A percentile compares a stretch with the other conserved stretches of the same genome.
Conservation (phyloP, 1,284 basidiomycete genomes). For the Sanguinoderma infundibulare region DNA sequence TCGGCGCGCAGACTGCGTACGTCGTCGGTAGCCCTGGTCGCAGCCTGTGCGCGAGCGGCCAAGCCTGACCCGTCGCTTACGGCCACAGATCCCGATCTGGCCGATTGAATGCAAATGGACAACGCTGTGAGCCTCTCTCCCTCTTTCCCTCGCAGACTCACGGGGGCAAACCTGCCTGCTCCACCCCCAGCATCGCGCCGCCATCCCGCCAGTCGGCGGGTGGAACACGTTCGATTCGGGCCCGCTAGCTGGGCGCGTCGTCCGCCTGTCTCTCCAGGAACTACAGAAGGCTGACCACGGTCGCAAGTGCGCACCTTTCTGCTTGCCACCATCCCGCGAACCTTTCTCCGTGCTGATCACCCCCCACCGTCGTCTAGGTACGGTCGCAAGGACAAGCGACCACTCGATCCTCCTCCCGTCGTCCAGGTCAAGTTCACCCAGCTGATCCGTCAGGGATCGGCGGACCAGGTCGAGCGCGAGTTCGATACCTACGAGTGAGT, state of each 20-base stretch:
- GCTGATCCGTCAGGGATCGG: constrained; percentile 33
- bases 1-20: not conserved
- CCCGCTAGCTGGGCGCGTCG: constrained; percentile 9
- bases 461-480: constrained; percentile 39
- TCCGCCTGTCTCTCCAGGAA: constrained; percentile 19
- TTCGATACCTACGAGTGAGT: constrained; percentile 45
- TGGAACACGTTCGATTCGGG: constrained; percentile 3
- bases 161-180: not conserved
- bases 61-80: not conserved
- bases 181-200: not conserved
- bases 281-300: constrained; percentile 24
- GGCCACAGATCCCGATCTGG: constrained; percentile 3
- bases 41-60: not conserved
- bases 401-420: constrained; percentile 48
- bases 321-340: not conserved
- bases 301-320: constrained; percentile 17
- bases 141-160: not conserved
- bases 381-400: constrained; percentile 42
- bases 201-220: not conserved
- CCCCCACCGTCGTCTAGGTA: constrained; percentile 33
- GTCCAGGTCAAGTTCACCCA: constrained; percentile 36
- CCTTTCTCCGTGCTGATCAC: not conserved
- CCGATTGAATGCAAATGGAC: constrained; percentile 5
- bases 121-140: not conserved
- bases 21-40: not conserved